phyloP scores from a whole-genome alignment of 2,329 filamentous ascomycete genomes.

The Pyrenophora tritici-repentis region DNA sequence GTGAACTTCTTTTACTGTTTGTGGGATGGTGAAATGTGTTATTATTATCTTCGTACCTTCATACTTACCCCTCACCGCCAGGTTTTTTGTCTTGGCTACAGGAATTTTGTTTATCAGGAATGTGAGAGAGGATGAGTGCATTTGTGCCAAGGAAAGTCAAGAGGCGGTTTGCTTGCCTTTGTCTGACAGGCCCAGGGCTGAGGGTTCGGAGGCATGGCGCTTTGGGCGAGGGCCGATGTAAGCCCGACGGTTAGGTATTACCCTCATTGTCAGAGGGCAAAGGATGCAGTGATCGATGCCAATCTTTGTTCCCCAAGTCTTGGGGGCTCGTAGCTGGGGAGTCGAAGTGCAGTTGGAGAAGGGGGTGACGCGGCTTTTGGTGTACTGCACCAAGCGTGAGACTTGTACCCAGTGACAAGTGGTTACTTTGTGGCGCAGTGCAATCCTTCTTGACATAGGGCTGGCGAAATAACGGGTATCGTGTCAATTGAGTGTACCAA shows the following conservation, averaged over 20 bases:
- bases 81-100: too few relatives aligned
- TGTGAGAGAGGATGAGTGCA: too few relatives aligned
- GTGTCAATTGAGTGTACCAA: neutral
- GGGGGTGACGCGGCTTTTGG: slow-evolving; percentile 9
- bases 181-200: neutral
- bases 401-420: neutral
- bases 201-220: neutral
- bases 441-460: neutral
- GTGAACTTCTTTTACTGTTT: too few relatives aligned
- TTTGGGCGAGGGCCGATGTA: slow-evolving; percentile 1
- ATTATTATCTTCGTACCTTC: too few relatives aligned
- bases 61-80: too few relatives aligned
- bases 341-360: neutral
- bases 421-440: slow-evolving; percentile 7
- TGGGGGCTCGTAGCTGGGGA: neutral
- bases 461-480: slow-evolving; percentile 3
- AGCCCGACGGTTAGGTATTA: slow-evolving; percentile 4
- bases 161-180: neutral
- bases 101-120: too few relatives aligned
- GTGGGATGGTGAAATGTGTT: too few relatives aligned
- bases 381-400: neutral
- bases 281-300: neutral
- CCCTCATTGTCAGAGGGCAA: neutral
- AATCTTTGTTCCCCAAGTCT: neutral
- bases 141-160: neutral